Base-by-base conservation (phyloP, 805 yeast species). In the Candida koratica region DNA sequence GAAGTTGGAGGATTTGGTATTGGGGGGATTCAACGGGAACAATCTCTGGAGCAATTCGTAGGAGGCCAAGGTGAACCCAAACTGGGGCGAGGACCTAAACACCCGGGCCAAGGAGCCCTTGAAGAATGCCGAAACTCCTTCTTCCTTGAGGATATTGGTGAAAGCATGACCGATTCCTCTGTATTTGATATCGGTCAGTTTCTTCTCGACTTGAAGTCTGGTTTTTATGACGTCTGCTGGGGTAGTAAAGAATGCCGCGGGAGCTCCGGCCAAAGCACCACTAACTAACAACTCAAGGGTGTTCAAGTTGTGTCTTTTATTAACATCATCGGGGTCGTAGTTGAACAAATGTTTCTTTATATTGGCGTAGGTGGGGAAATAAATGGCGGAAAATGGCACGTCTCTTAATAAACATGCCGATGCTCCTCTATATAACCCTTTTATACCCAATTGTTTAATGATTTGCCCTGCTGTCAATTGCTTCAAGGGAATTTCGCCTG, bases 171-270 rank as follows among this genome's bases (percentile, higher is more conserved):
- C 50, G 37, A 90, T 81, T 40, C 94, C 90, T 16, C 60, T 70
- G 64, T 90, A 90, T 30, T 75, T 75, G 11, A 84, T 73, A 52
- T 86, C 95, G 37, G 89, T 90, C 38, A 72, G 64, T 44, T 82
- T 78, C 5, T 86, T 71, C 56, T 81, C 94, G 42, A 87, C 80
- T 65, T 90, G 98, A 45, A 90, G 68, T 61, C 97, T 80, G 3
- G 98, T 90, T 67, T 90, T 90, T 51, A 93, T 84, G 32, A 90
- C 97, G 69, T 90, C 98, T 53, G 87, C 88, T 2, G 98, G 98
- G 0, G 98, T 90, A 2, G 98, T 90, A 47, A 89, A 67, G 59
- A 84, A 90, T 8, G 97, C 97, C 19, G 97, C 94, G 7, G 98
- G 98, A 69, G 94, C 87, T 56, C 97, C 98, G 10, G 98, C 97